A percentile compares a stretch with the other conserved stretches of the same genome.
These are phyloP conservation scores for Hypoxylon sp. DNA, from an alignment of 2,329 filamentous ascomycete genomes.

Conservation along the genomic window DNA sequence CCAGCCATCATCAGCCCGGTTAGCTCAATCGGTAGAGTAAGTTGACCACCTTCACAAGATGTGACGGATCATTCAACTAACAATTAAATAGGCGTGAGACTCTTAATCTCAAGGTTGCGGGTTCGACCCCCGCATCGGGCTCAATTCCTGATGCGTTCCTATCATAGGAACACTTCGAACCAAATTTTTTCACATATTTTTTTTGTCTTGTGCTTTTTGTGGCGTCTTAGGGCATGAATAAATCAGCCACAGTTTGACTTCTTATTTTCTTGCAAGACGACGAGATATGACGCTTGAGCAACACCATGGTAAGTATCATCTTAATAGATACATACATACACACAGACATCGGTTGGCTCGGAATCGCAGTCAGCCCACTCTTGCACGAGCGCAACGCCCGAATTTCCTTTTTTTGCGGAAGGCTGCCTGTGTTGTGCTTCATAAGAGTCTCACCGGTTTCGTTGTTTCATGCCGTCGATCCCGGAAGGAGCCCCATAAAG, in stretches of 20 bases:
- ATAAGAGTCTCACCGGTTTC: slow-evolving; percentile 16
- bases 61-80: slow-evolving; percentile 1
- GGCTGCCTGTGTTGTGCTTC: slow-evolving; percentile 19
- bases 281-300: neutral
- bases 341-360: neutral
- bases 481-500: slow-evolving; percentile 6
- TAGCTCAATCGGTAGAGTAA: slow-evolving; percentile 77
- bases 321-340: neutral
- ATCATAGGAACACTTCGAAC: slow-evolving; percentile 33
- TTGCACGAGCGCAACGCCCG: slow-evolving; percentile 31
- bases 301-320: neutral
- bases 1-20: slow-evolving; percentile 58
- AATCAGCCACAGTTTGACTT: neutral
- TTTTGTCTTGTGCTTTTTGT: slow-evolving; percentile 1
- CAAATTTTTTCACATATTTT: slow-evolving; percentile 17
- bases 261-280: neutral
- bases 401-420: slow-evolving; percentile 2
- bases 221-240: neutral
- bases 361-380: slow-evolving; percentile 17
- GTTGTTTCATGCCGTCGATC: slow-evolving; percentile 29
- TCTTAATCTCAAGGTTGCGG: slow-evolving; percentile 65
- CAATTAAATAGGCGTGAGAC: slow-evolving; percentile 69
- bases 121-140: slow-evolving; percentile 66
- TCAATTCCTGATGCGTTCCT: slow-evolving; percentile 59
- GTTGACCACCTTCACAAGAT: neutral